Conservation (phyloP, 2,329 filamentous ascomycete genomes). For the Apiospora marii region DNA sequence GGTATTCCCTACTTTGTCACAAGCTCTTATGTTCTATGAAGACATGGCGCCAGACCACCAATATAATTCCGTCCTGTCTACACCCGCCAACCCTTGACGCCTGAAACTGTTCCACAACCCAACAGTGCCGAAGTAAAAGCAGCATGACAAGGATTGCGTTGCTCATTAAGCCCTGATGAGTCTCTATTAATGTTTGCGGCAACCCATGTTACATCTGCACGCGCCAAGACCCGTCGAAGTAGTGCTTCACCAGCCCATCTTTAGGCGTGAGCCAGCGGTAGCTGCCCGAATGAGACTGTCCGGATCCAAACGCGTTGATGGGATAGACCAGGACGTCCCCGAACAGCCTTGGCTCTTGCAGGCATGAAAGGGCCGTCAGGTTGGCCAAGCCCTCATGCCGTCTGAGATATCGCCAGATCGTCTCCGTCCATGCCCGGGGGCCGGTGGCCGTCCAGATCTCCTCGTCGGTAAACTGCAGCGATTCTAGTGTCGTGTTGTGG, state of each 20-base stretch:
- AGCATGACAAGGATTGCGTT: background rate
- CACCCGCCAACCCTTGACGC: background rate
- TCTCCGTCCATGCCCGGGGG: conserved; percentile 25
- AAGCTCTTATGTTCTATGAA: background rate
- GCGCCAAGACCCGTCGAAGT: conserved; percentile 30
- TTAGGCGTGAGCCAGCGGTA: conserved; percentile 1
- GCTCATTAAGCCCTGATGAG: background rate
- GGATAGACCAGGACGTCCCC: conserved; percentile 24
- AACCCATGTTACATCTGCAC: background rate
- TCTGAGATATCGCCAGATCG: conserved; percentile 22
- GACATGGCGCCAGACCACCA: too few species aligned
- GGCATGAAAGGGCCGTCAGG: background rate
- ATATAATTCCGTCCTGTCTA: background rate
- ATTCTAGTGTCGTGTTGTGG: background rate
- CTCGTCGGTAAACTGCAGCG: conserved; percentile 18
- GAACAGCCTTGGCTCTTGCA: conserved; percentile 16
- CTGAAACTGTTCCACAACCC: background rate
- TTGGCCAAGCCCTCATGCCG: background rate
- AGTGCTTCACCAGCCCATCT: conserved; percentile 21
- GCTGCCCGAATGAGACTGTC: conserved; percentile 15
- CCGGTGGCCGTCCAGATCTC: conserved; percentile 25
- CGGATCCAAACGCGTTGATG: conserved; percentile 22
- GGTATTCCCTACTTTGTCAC: background rate
- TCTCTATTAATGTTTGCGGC: background rate
- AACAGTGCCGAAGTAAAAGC: background rate